Conservation (phyloP, 2,329 filamentous ascomycete genomes). For the Fusarium sp. region DNA sequence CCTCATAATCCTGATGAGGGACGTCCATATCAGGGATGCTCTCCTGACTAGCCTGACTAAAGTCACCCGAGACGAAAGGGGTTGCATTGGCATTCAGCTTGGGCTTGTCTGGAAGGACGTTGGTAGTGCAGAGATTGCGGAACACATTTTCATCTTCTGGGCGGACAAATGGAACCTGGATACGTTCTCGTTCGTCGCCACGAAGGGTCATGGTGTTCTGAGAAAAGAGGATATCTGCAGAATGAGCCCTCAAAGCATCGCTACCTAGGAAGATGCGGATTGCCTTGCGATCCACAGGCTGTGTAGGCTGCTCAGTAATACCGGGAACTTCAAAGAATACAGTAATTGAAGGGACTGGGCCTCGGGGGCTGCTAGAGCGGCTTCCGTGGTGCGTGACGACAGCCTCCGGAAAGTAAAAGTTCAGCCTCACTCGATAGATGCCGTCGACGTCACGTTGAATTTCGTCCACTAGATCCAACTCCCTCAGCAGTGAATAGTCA, state of each 20-base stretch:
- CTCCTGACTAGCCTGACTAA: constrained; percentile 41
- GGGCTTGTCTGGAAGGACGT: constrained; percentile 65
- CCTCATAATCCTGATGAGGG: constrained; percentile 46
- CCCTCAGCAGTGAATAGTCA: constrained; percentile 78
- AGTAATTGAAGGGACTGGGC: constrained; percentile 78
- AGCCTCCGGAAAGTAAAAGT: constrained; percentile 92
- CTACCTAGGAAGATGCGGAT: constrained; percentile 93
- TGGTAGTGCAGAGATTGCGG: constrained; percentile 78
- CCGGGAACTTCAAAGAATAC: constrained; percentile 82
- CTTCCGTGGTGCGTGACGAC: constrained; percentile 82
- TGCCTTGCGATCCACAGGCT: constrained; percentile 61
- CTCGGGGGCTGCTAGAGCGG: constrained; percentile 77
- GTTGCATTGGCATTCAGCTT: constrained; percentile 68
- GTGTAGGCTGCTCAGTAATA: constrained; percentile 59
- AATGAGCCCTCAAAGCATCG: constrained; percentile 86
- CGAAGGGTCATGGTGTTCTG: constrained; percentile 90
- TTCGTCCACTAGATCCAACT: constrained; percentile 77
- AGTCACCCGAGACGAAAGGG: constrained; percentile 57
- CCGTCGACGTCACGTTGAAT: constrained; percentile 76
- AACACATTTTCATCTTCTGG: constrained; percentile 89
- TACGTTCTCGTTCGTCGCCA: constrained; percentile 85
- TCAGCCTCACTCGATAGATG: constrained; percentile 76
- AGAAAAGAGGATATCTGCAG: constrained; percentile 91
- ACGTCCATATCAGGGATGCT: constrained; percentile 24
- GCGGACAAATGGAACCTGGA: constrained; percentile 91